Percentiles rank a stretch among this genome's conserved stretches.
These are phyloP conservation scores for Haematococcus sp. DNA, from an alignment of 139 green algal species.

Conservation along the genomic window DNA sequence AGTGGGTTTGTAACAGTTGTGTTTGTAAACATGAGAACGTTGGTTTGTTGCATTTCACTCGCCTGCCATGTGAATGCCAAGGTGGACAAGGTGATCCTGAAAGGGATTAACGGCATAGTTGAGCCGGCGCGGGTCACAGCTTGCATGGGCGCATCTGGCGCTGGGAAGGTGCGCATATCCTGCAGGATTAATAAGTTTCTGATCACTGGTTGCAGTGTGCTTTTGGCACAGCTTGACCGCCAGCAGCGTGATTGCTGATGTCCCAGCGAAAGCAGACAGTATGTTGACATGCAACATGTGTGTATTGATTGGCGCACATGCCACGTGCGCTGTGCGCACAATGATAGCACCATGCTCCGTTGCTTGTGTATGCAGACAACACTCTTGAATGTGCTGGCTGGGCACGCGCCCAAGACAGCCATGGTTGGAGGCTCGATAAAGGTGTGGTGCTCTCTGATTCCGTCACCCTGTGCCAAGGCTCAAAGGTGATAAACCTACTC, in stretches of 20 bases:
- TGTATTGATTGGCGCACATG: not conserved
- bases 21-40: too few species aligned
- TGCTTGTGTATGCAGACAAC: slow-evolving; percentile 7
- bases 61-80: too few species aligned
- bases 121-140: slow-evolving; percentile 14
- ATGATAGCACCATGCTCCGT: not conserved
- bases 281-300: too few species aligned
- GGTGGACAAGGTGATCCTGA: slow-evolving; percentile 8
- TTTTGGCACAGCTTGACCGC: too few species aligned
- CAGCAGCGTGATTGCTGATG: too few species aligned
- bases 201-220: too few species aligned
- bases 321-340: not conserved
- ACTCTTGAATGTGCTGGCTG: slow-evolving; percentile 23
- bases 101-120: slow-evolving; percentile 16
- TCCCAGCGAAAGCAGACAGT: too few species aligned
- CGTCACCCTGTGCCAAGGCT: too few species aligned
- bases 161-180: slow-evolving; percentile 12
- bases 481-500: too few species aligned
- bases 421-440: not conserved
- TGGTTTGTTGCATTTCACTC: too few species aligned
- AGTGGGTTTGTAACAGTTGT: too few species aligned
- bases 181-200: not conserved
- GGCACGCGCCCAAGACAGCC: not conserved
- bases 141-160: slow-evolving; percentile 26
- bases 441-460: not conserved